phyloP scores from a whole-genome alignment of 495 filamentous ascomycete species.

The Achaetomiella virescens region DNA sequence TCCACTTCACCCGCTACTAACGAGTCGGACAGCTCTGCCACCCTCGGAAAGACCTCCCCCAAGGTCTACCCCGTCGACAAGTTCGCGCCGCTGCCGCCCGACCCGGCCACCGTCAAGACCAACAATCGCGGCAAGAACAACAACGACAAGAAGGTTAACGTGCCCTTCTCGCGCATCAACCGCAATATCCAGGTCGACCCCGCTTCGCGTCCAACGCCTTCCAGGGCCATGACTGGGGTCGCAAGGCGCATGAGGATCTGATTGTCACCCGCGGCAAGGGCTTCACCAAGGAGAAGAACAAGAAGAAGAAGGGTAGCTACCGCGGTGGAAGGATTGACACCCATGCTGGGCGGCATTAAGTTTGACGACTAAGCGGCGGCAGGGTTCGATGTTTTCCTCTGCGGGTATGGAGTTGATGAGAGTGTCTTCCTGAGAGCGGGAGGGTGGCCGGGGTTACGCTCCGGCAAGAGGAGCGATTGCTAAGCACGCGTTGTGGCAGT shows the following conservation, averaged over 20 bases:
- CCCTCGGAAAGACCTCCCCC: slow-evolving; percentile 38
- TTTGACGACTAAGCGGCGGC: slow-evolving; percentile 62
- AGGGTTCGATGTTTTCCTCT: background rate
- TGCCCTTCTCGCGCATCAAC: slow-evolving; percentile 60
- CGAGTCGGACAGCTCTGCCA: slow-evolving; percentile 35
- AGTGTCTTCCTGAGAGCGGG: no score
- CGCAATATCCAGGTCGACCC: slow-evolving; percentile 55
- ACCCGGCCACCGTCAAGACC: slow-evolving; percentile 33
- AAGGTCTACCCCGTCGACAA: slow-evolving; percentile 30
- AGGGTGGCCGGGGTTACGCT: no score
- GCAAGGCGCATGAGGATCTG: slow-evolving; percentile 78
- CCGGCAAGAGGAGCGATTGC: no score
- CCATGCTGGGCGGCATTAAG: slow-evolving; percentile 64
- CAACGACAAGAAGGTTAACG: slow-evolving; percentile 56
- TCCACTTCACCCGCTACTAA: slow-evolving; percentile 8
- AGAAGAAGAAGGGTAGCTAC: slow-evolving; percentile 83
- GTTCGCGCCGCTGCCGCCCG: slow-evolving; percentile 45
- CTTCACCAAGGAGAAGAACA: slow-evolving; percentile 99
- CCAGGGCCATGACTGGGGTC: slow-evolving; percentile 77
- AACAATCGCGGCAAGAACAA: slow-evolving; percentile 43
- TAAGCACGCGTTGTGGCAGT: no score
- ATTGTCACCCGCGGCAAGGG: slow-evolving; percentile 89
- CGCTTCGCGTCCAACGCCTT: slow-evolving; percentile 64
- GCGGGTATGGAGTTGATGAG: no score
- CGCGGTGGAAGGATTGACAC: slow-evolving; percentile 79